phyloP scores from a whole-genome alignment of 1,284 basidiomycete genomes.

The Butyriboletus regius region DNA sequence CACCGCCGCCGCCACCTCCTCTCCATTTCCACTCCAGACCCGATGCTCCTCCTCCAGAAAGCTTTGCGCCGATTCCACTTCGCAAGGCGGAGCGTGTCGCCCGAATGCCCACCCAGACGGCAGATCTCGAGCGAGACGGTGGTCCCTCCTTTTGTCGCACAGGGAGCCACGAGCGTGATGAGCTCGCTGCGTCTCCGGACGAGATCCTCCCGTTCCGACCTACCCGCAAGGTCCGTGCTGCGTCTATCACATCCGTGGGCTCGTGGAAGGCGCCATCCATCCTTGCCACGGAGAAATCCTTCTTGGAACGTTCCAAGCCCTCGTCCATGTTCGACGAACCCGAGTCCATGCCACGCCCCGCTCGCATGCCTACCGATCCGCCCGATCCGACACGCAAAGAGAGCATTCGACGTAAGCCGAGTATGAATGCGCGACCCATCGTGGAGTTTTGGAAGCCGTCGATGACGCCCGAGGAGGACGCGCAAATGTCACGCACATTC shows the following conservation, averaged over 20 bases:
- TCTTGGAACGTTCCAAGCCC: conserved; percentile 20
- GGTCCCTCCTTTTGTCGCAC: conserved; percentile 14
- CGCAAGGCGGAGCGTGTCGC: conserved; percentile 17
- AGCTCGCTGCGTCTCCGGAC: conserved; percentile 15
- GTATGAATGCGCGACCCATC: conserved; percentile 18
- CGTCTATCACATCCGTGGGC: conserved; percentile 24
- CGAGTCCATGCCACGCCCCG: conserved; percentile 16
- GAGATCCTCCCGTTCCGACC: conserved; percentile 14
- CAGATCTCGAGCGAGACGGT: conserved; percentile 23
- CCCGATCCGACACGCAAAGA: conserved; percentile 21
- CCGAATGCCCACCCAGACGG: conserved; percentile 14
- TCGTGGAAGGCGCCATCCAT: conserved; percentile 27
- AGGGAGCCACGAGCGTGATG: conserved; percentile 17
- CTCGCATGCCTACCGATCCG: conserved; percentile 21
- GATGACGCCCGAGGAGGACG: conserved; percentile 40
- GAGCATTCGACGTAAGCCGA: conserved; percentile 30
- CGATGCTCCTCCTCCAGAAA: conserved; percentile 10
- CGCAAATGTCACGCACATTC: conserved; percentile 32
- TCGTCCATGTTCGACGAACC: conserved; percentile 23
- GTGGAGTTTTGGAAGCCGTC: conserved; percentile 42
- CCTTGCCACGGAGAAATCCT: conserved; percentile 21
- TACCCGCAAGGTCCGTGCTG: conserved; percentile 25
- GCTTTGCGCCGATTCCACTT: background rate
- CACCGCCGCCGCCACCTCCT: background rate
- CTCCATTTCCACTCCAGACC: conserved; percentile 5